Conservation (phyloP, 2,329 filamentous ascomycete species). For the Thielaviopsis ethacetica region DNA sequence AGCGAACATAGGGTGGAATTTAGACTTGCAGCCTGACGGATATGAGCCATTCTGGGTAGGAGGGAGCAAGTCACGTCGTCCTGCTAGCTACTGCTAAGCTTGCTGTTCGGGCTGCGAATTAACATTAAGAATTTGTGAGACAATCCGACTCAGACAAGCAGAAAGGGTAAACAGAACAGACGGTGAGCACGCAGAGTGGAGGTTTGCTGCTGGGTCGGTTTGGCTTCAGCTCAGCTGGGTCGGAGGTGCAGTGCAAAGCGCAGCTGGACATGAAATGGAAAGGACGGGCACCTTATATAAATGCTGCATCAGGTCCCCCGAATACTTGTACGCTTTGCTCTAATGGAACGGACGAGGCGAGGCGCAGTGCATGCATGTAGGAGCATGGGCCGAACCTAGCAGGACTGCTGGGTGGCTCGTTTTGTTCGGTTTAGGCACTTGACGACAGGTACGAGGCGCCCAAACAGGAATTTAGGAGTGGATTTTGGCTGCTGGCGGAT, state of each 20-base stretch:
- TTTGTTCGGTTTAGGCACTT: not conserved
- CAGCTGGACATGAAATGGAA: not conserved
- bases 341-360: not conserved
- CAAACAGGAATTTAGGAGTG: not conserved
- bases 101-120: too few relatives aligned
- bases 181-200: not conserved
- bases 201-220: not conserved
- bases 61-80: not conserved
- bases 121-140: too few relatives aligned
- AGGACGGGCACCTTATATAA: not conserved
- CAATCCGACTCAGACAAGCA: not conserved
- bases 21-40: not conserved
- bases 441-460: not conserved
- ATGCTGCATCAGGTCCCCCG: not conserved
- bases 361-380: not conserved
- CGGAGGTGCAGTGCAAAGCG: not conserved
- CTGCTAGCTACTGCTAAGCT: not conserved
- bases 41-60: not conserved
- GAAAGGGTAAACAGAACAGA: not conserved
- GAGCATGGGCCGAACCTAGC: not conserved
- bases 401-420: not conserved
- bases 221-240: not conserved
- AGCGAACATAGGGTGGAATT: not conserved
- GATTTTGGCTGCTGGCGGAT: too few relatives aligned
- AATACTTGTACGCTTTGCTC: not conserved